Base-by-base conservation (phyloP, 164 flowering plant species). In the Vitis riparia region DNA sequence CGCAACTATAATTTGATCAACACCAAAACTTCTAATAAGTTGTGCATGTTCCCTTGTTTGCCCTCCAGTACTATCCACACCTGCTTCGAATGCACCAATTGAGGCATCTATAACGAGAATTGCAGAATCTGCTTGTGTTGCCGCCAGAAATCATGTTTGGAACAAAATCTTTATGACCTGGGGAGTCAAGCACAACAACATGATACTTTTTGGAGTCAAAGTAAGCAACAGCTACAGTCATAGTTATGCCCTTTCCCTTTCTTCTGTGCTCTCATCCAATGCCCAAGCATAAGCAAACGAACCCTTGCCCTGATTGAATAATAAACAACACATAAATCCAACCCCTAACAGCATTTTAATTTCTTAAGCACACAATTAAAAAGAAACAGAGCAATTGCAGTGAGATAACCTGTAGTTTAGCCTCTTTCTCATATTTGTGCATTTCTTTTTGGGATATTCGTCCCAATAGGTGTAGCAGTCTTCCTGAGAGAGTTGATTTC, bases 241-340 rank as follows among this genome's bases (percentile, higher is more conserved):
- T 96, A 19, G 99, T 96, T 52, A 96, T 80, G 70, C 99, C 99
- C 99, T 82, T 75, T 93, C 99, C 79, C 99, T 85, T 83, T 96
- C 99, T 82, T 91, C 98, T 58, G 87, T 75, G 72, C 98, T 93
- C 79, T 90, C 97, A 85, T 96, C 99, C 79, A 96, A 50, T 67
- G 97, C 98, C 99, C 99, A 96, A 4, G 99, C 99, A 86, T 88
- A 96, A 68, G 98, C 89, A 87, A 96, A 96, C 48, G 98, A 96
- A 3, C 97, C 97, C 73, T 96, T 96, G 44, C 99, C 99, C 99
- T 93, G 81, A 30, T 73, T 62, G 59, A 61, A 60, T 29, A 8
- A 71, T 4, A 62, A 71, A 55, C 15, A 56, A 9, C n/a, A 62
- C 32, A 65, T 68, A 30, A 75, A 76, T 64, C 50, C 30, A 72